Base-by-base conservation (phyloP, 257 asterid genomes). In the Nicotiana obtusifolia region DNA sequence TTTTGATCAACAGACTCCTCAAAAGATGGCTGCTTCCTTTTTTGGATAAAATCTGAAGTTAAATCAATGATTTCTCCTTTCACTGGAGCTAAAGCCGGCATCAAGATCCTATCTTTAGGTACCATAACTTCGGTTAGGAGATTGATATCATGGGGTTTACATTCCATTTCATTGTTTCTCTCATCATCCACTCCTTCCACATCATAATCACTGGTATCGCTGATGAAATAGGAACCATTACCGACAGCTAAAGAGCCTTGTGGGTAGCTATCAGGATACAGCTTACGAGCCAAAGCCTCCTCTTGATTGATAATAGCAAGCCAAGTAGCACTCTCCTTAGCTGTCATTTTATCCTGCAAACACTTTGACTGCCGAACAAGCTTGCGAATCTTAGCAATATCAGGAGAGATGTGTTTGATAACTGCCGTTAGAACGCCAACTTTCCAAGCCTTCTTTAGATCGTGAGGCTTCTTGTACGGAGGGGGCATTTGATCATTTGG, bases 391-490 rank as follows among this genome's bases (percentile, higher is more conserved):
- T 84, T 87, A 22, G 87, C 84, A 73, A 90, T 86, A 60, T 89
- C 86, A 1, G 92, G 94, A 3, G 88, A 89, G 76, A 90, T 85
- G 81, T 90, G 92, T 64, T 87, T 89, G 85, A 90, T 89, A 41
- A 90, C 91, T 0, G 91, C 87, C 0, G 89, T 88, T 16, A 90
- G 82, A 19, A 90, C 91, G 9, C 89, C 81, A 14, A 90, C 92
- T 62, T 90, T 90, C 92, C 87, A 87, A 9, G 82, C 85, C 82
- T 90, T 90, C 85, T 87, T 90, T 85, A 90, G 77, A 84, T 89
- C 92, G 20, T 89, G 92, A 47, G 92, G 94, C 83, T 90, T 90
- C 82, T 88, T 89, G 80, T 90, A 90, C 0, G 94, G 94, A 62
- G 92, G 91, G 30, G 91, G 62, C 0, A 86, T 85, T 81, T 84